phyloP scores from a whole-genome alignment of 2,329 filamentous ascomycete species.

The Pezicula radicicola region DNA sequence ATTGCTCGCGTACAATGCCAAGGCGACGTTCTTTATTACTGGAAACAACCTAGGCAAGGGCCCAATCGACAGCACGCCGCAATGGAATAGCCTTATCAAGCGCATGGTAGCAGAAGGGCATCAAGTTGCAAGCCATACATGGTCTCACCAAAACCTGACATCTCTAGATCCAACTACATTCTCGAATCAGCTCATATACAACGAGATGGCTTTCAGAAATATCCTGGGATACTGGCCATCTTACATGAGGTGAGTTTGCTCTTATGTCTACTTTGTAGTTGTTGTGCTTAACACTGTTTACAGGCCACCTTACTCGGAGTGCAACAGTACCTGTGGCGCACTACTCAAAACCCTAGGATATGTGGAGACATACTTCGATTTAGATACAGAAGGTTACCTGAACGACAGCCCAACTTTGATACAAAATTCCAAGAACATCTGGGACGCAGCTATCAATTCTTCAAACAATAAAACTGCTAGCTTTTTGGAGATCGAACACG shows the following conservation, averaged over 20 bases:
- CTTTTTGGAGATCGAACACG: slow-evolving; percentile 48
- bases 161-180: slow-evolving; percentile 39
- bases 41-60: slow-evolving; percentile 48
- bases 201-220: slow-evolving; percentile 53
- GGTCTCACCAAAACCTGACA: slow-evolving; percentile 48
- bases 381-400: slow-evolving; percentile 49
- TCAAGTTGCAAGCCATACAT: slow-evolving; percentile 58
- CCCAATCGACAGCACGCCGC: slow-evolving; percentile 32
- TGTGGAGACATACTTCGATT: slow-evolving; percentile 34
- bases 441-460: slow-evolving; percentile 17
- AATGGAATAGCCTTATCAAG: slow-evolving; percentile 42
- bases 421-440: slow-evolving; percentile 43
- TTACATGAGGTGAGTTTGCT: slow-evolving; percentile 37
- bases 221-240: slow-evolving; percentile 53
- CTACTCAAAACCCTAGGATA: slow-evolving; percentile 40
- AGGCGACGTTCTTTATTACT: slow-evolving; percentile 61
- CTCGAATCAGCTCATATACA: slow-evolving; percentile 47
- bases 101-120: slow-evolving; percentile 37
- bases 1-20: slow-evolving; percentile 55
- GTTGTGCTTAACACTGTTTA: not conserved
- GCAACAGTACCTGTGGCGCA: slow-evolving; percentile 32
- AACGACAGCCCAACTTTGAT: slow-evolving; percentile 39
- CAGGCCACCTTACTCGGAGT: slow-evolving; percentile 42
- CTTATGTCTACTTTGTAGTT: not conserved
- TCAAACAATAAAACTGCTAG: slow-evolving; percentile 14